Evolutionary conservation across 129 eudicot species (phyloP), one percentile per base, ranked within the genome.

Genomic region (Pittosporum tobira): DNA sequence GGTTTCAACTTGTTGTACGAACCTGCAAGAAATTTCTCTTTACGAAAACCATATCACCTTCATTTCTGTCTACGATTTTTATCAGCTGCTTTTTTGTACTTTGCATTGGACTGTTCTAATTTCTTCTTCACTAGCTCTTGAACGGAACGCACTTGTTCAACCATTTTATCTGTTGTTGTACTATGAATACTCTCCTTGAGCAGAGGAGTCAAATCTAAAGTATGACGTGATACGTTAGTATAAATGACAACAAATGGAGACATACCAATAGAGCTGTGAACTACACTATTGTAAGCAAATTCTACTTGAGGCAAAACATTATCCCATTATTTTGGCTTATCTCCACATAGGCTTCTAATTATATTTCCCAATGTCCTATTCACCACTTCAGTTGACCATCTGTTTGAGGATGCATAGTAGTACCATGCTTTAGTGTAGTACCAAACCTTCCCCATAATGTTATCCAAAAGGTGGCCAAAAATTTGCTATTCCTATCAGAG

Each of bases 281-380:
- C 27, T 2, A 30, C 36, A 34, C 10, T 31, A 12, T 49, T 63
- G 15, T 48, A 63, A 0, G 49, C 36, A 11, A 36, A 30, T 11
- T 63, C 22, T 8, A 27, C 48, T 22, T 57, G 62, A 5, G 57
- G 10, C 2, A 20, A 25, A 15, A 30, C 28, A 3, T 2, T 1
- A 34, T 65, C 62, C 54, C 70, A 25, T 13, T 24, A 22, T 6
- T 26, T 42, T 0, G 46, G 44, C 21, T 65, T 65, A 8, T 65
- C 70, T 1, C 44, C 19, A 15, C 70, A 54, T 9, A 54, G 0
- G 6, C 55, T 14, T 6, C 46, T 0, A 13, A 65, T 27, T 22
- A 65, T 7, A 20, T 65, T 54, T 1, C 46, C 45, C 2, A 54
- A 11, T 5, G 62, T 54, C 1, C 28, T 18, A 28, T 63, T 51